Conservation (phyloP, 2,329 filamentous ascomycete species). For the Penicillium sp. region DNA sequence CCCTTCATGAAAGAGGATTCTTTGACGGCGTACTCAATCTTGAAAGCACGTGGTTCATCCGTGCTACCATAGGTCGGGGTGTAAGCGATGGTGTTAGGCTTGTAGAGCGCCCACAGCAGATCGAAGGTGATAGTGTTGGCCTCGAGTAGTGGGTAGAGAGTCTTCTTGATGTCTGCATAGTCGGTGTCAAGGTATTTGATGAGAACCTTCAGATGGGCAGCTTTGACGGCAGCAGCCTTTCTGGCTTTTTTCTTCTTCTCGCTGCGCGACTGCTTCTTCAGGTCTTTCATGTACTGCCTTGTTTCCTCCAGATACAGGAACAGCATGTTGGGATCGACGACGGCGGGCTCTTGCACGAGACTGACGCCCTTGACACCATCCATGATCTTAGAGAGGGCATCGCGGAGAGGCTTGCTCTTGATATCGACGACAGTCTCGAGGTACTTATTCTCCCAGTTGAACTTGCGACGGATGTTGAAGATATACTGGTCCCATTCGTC, state of each 20-base stretch:
- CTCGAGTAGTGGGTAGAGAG: conserved; percentile 74
- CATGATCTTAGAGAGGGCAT: conserved; percentile 68
- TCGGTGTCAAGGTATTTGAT: conserved; percentile 77
- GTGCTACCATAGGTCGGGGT: conserved; percentile 71
- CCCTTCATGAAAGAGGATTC: conserved; percentile 68
- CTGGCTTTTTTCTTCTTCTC: conserved; percentile 45
- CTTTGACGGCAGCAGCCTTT: conserved; percentile 40
- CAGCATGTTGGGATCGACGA: conserved; percentile 67
- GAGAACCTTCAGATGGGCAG: conserved; percentile 63
- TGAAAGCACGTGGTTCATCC: conserved; percentile 79
- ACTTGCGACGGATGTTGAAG: conserved; percentile 78
- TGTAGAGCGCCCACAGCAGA: conserved; percentile 83
- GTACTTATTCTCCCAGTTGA: conserved; percentile 82
- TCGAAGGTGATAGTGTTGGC: conserved; percentile 86
- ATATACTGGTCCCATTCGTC: conserved; percentile 74
- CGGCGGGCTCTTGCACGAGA: conserved; percentile 75
- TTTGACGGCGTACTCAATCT: conserved; percentile 72
- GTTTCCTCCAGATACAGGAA: conserved; percentile 78
- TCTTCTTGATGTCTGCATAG: conserved; percentile 74
- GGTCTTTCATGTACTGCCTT: conserved; percentile 59
- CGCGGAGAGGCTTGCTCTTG: conserved; percentile 75
- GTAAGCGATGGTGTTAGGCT: conserved; percentile 78
- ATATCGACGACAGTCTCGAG: conserved; percentile 74
- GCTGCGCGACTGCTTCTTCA: conserved; percentile 65
- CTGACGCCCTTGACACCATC: conserved; percentile 75